phyloP scores from a whole-genome alignment of 164 flowering plant genomes.

The Amborella trichopoda region DNA sequence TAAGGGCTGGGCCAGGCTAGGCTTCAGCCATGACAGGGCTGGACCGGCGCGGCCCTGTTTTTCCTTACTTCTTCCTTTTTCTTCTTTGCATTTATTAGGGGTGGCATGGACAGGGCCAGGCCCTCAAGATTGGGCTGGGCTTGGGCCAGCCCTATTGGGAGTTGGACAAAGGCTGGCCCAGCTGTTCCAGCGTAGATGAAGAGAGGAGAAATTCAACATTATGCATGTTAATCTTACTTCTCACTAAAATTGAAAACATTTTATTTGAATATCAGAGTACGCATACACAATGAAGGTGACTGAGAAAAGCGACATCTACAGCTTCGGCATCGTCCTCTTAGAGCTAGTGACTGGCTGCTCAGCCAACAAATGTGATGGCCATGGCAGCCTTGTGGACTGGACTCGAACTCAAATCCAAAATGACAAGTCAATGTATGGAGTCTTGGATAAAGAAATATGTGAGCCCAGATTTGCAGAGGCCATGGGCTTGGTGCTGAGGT shows the following conservation, averaged over 20 bases:
- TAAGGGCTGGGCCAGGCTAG: too few species aligned
- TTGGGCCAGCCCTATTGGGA: too few species aligned
- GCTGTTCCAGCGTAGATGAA: too few species aligned
- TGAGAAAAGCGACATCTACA: slow-evolving; percentile 68
- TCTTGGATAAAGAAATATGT: slow-evolving; percentile 40
- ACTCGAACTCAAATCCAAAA: slow-evolving; percentile 32
- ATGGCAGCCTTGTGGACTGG: slow-evolving; percentile 46
- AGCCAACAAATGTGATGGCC: slow-evolving; percentile 35
- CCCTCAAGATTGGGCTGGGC: too few species aligned
- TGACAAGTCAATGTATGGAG: slow-evolving; percentile 19
- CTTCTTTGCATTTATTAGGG: too few species aligned
- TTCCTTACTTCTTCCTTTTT: too few species aligned
- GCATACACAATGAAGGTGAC: slow-evolving; percentile 38
- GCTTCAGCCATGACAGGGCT: too few species aligned
- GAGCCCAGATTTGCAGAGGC: slow-evolving; percentile 31
- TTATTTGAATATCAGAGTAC: slow-evolving; percentile 55
- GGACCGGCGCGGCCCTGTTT: too few species aligned
- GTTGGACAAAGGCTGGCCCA: too few species aligned
- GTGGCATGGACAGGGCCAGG: too few species aligned
- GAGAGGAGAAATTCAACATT: too few species aligned
- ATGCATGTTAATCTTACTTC: background rate
- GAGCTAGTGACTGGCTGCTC: slow-evolving; percentile 58
- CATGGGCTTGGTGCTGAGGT: slow-evolving; percentile 34
- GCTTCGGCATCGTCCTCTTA: slow-evolving; percentile 71
- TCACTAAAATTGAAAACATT: too few species aligned